A percentile compares a stretch with the other conserved stretches of the same genome.
Evolutionary conservation across 2,329 filamentous ascomycete genomes (phyloP).

Genomic region (Fusarium torreyae): DNA sequence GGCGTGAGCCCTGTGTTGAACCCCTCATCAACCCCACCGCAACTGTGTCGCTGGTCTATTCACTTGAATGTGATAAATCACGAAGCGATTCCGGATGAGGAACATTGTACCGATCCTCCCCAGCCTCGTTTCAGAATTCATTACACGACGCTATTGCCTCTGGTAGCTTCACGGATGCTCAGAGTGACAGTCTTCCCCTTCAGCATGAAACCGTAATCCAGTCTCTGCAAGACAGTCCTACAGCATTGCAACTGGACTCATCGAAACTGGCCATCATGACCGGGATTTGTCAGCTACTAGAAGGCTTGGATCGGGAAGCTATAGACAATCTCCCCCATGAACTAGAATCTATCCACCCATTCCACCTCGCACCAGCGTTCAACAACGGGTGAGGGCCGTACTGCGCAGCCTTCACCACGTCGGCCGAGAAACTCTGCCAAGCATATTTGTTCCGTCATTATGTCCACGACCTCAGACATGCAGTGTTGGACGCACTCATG

Average conservation of each 20-base stretch:
- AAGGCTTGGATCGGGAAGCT: rapidly evolving
- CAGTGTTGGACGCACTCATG: constrained; percentile 4
- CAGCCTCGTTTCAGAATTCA: constrained; percentile 8
- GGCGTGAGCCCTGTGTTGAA: too few relatives aligned
- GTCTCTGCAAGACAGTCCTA: background rate
- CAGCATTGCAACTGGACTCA: constrained; percentile 2
- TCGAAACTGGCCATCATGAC: constrained; percentile 32
- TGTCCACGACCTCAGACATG: constrained; percentile 13
- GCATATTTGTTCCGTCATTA: background rate
- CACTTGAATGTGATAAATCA: background rate
- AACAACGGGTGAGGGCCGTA: constrained; percentile 3
- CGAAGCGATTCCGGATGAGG: background rate
- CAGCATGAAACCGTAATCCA: background rate
- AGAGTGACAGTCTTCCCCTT: background rate
- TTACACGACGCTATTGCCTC: background rate
- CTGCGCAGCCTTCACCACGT: background rate
- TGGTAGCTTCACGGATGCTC: constrained; percentile 2
- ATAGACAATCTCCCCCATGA: background rate
- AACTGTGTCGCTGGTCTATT: constrained; percentile 22
- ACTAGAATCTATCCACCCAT: background rate
- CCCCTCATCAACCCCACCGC: background rate
- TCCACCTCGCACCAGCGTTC: constrained; percentile 27
- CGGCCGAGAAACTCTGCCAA: rapidly evolving
- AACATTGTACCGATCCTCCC: background rate
- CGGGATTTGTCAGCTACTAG: background rate